Percentiles rank a stretch among this genome's conserved stretches.
Evolutionary conservation across 768 basidiomycete species (phyloP).

Genomic region (Mycena metata): DNA sequence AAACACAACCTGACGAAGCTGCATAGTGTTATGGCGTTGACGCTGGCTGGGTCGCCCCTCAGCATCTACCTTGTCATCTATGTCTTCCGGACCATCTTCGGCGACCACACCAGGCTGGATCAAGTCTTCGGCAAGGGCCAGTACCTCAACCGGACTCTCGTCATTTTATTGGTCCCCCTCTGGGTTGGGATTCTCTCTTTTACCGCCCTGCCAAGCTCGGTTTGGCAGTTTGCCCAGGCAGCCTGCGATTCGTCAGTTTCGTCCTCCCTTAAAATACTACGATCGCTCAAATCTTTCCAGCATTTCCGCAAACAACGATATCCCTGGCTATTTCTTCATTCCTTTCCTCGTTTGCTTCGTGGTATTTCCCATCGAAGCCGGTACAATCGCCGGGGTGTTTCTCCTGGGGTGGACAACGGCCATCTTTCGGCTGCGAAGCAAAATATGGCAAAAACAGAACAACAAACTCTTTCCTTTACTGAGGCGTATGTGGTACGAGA

Average conservation of each 20-base stretch:
- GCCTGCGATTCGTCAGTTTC: constrained; percentile 28
- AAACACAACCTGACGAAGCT: constrained; percentile 25
- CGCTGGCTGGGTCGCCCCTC: constrained; percentile 30
- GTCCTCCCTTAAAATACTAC: background rate
- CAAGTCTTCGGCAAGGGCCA: constrained; percentile 27
- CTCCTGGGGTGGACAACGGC: constrained; percentile 14
- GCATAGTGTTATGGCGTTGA: constrained; percentile 26
- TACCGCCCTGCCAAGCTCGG: constrained; percentile 5
- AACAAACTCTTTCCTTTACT: background rate
- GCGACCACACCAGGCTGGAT: constrained; percentile 10
- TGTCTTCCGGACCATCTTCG: constrained; percentile 23
- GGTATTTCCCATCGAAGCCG: constrained; percentile 4
- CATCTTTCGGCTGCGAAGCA: constrained; percentile 20
- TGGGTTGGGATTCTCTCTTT: constrained; percentile 27
- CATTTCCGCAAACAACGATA: background rate
- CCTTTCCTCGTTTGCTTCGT: constrained; percentile 28
- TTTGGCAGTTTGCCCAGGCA: constrained; percentile 23
- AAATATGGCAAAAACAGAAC: constrained; percentile 29
- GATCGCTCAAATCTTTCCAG: background rate
- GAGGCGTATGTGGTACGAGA: constrained; percentile 17
- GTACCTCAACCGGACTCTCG: constrained; percentile 10
- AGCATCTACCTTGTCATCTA: constrained; percentile 29
- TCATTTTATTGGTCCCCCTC: constrained; percentile 22
- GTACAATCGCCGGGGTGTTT: constrained; percentile 2
- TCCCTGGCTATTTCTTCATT: constrained; percentile 21